These are phyloP conservation scores for Aspergillus intermedius DNA, from an alignment of 2,329 filamentous ascomycete species.

Conservation along the genomic window DNA sequence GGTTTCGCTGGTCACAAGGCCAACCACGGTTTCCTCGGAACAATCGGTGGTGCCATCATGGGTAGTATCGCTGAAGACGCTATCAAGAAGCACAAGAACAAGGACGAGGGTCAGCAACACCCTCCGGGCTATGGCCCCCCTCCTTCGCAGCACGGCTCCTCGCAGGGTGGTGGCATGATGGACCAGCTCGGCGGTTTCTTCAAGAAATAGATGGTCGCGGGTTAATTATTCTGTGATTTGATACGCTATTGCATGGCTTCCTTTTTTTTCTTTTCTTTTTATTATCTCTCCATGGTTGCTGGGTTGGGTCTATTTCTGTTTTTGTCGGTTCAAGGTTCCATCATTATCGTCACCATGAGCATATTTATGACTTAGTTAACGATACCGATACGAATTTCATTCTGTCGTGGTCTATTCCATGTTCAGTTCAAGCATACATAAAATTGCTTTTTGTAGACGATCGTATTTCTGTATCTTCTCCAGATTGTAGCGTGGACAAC, in stretches of 20 bases:
- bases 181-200: constrained; percentile 32
- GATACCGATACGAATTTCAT: constrained; percentile 10
- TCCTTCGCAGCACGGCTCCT: constrained; percentile 10
- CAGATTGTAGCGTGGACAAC: not conserved
- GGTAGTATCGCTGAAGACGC: constrained; percentile 42
- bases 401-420: not conserved
- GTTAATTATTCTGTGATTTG: not conserved
- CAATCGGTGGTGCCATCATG: constrained; percentile 42
- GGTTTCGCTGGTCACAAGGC: constrained; percentile 43
- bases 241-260: not conserved
- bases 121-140: constrained; percentile 16
- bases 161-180: constrained; percentile 18
- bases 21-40: constrained; percentile 43
- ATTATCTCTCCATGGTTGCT: not conserved
- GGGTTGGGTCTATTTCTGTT: not conserved
- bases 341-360: constrained; percentile 6
- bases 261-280: not conserved
- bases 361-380: constrained; percentile 10
- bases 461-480: not conserved
- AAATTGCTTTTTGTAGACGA: not conserved
- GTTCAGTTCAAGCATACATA: not conserved
- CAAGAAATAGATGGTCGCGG: constrained; percentile 25
- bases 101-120: constrained; percentile 21
- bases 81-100: constrained; percentile 38
- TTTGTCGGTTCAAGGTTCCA: not conserved